These are phyloP conservation scores for Lithospermum erythrorhizon DNA, from an alignment of 257 asterid genomes.

Conservation along the genomic window DNA sequence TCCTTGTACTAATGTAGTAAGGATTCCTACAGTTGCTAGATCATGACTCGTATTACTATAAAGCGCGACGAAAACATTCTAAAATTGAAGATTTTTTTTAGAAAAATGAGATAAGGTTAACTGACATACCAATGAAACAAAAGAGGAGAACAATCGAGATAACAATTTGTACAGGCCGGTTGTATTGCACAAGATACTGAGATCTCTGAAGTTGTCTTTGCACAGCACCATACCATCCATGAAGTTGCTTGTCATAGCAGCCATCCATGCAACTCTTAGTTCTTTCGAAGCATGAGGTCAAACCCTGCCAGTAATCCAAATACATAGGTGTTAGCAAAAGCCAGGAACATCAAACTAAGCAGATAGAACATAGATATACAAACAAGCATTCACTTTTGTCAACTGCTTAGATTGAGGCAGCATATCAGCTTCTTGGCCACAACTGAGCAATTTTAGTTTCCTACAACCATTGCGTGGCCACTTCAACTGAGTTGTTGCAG, in stretches of 20 bases:
- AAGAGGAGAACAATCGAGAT: constrained; percentile 43
- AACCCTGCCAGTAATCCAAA: constrained; percentile 23
- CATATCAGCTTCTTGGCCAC: constrained; percentile 37
- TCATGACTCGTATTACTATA: no score
- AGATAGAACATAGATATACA: constrained; percentile 4
- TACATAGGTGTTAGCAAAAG: not conserved
- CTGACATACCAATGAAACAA: constrained; percentile 65
- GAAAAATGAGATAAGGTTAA: constrained; percentile 8
- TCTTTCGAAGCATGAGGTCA: constrained; percentile 43
- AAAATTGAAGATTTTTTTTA: not conserved
- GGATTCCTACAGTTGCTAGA: no score
- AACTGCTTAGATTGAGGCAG: constrained; percentile 48
- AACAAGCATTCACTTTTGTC: constrained; percentile 38
- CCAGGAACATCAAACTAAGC: constrained; percentile 3
- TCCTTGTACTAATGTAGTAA: no score
- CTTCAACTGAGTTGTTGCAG: constrained; percentile 52
- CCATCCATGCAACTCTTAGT: constrained; percentile 63
- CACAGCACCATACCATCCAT: constrained; percentile 73
- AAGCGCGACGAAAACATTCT: no score
- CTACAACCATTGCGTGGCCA: constrained; percentile 72
- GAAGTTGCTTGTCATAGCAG: constrained; percentile 52
- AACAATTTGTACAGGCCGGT: constrained; percentile 55
- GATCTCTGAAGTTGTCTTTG: constrained; percentile 87
- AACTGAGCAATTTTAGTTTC: constrained; percentile 50
- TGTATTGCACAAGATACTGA: constrained; percentile 72